Conservation (phyloP, 164 flowering plant genomes). For the Umbellularia californica region DNA sequence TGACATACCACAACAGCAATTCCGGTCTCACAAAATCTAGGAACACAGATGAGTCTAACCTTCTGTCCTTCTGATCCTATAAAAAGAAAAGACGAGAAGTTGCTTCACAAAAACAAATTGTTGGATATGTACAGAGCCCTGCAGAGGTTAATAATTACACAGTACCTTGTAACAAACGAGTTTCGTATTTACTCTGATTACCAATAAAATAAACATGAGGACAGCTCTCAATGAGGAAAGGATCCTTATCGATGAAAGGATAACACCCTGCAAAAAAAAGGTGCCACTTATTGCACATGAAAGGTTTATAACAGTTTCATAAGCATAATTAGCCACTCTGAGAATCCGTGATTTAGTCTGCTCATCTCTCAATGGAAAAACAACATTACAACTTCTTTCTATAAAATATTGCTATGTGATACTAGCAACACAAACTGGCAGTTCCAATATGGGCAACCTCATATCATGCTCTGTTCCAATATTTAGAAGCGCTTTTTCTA, state of each 20-base stretch:
- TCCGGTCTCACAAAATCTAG: slow-evolving; percentile 83
- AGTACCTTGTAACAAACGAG: slow-evolving; percentile 61
- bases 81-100: slow-evolving; percentile 2
- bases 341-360: background rate
- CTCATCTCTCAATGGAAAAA: background rate
- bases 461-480: background rate
- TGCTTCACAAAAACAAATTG: background rate
- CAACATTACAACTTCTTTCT: background rate
- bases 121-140: background rate
- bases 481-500: too few relatives aligned
- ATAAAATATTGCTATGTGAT: background rate
- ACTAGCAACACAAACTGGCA: background rate
- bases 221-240: slow-evolving; percentile 81
- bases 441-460: background rate
- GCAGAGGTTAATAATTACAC: background rate
- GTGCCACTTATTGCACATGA: background rate
- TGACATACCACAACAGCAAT: slow-evolving; percentile 73
- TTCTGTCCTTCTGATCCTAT: slow-evolving; percentile 89
- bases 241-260: slow-evolving; percentile 91
- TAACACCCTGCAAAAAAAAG: slow-evolving; percentile 65
- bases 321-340: too few relatives aligned
- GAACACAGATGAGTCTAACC: slow-evolving; percentile 79
- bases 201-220: slow-evolving; percentile 97
- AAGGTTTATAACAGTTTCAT: background rate
- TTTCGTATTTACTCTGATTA: slow-evolving; percentile 67